phyloP scores from a whole-genome alignment of 306 rosid species.

The Cicer chorassanicum region DNA sequence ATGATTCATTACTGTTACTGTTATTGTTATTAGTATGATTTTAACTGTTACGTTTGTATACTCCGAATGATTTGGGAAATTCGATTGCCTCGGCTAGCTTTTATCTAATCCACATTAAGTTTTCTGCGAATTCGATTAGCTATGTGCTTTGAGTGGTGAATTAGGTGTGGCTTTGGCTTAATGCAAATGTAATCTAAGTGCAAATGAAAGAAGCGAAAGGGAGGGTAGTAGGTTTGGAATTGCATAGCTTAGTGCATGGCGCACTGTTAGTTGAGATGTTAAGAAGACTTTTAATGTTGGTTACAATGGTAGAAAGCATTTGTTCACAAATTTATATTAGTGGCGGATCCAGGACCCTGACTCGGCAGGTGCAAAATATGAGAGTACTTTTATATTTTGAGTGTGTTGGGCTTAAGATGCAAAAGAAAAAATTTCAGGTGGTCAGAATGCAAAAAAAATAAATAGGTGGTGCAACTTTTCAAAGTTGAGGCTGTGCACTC shows the following conservation, averaged over 20 bases:
- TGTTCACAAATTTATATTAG: neutral
- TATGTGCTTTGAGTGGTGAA: neutral
- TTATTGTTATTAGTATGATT: neutral
- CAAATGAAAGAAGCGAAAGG: no score
- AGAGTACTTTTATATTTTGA: no score
- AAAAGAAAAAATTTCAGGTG: no score
- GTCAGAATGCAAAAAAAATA: no score
- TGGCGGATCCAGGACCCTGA: no score
- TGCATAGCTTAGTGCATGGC: neutral
- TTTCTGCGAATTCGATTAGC: neutral
- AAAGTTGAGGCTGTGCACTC: no score
- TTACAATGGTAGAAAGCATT: neutral
- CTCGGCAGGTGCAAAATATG: no score
- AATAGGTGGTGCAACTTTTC: no score
- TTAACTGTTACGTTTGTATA: neutral
- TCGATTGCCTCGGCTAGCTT: neutral
- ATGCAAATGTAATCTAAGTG: neutral
- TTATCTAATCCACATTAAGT: no score
- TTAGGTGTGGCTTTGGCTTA: slow-evolving; percentile 17
- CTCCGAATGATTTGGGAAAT: neutral
- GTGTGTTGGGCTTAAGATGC: no score
- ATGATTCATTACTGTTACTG: neutral
- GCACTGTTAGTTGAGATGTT: neutral
- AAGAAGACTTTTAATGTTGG: neutral
- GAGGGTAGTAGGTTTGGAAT: neutral